phyloP scores from a whole-genome alignment of 2,329 filamentous ascomycete genomes.

The Xylariaceae sp. region DNA sequence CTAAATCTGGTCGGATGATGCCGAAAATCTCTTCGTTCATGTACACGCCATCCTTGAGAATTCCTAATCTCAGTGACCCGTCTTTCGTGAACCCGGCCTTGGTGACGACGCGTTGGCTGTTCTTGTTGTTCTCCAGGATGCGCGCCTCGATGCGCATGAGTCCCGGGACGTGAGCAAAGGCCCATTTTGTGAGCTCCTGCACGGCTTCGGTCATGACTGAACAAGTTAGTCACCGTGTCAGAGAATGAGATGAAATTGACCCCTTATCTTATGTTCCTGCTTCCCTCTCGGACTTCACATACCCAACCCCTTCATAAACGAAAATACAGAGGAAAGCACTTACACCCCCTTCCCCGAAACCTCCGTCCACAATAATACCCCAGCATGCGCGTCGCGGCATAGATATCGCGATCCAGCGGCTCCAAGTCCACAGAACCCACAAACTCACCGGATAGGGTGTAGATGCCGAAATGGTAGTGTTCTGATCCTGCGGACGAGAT shows the following conservation, averaged over 20 bases:
- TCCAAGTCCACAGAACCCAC: conserved; percentile 41
- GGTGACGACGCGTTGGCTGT: conserved; percentile 39
- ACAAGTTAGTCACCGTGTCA: background rate
- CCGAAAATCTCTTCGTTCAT: conserved; percentile 37
- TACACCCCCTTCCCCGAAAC: conserved; percentile 44
- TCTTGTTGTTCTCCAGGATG: conserved; percentile 37
- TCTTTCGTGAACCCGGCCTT: conserved; percentile 42
- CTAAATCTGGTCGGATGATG: conserved; percentile 36
- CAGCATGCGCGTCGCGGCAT: conserved; percentile 41
- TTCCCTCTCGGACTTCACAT: background rate
- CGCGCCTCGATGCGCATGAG: conserved; percentile 40
- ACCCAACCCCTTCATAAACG: background rate
- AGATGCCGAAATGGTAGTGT: conserved; percentile 9
- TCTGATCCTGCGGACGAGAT: background rate
- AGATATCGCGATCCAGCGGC: conserved; percentile 33
- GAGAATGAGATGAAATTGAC: background rate
- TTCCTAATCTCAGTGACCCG: conserved; percentile 38
- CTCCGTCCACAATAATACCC: conserved; percentile 44
- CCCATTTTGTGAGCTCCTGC: conserved; percentile 38
- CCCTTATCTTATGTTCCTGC: background rate
- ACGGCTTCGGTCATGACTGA: conserved; percentile 27
- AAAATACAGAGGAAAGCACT: conserved; percentile 21
- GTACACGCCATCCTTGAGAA: conserved; percentile 39
- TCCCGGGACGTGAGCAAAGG: conserved; percentile 38
- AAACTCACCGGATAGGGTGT: conserved; percentile 25